Percentiles rank a stretch among this genome's conserved stretches.
These are phyloP conservation scores for Cichorium intybus DNA, from an alignment of 140 eudicot genomes.

Conservation along the genomic window DNA sequence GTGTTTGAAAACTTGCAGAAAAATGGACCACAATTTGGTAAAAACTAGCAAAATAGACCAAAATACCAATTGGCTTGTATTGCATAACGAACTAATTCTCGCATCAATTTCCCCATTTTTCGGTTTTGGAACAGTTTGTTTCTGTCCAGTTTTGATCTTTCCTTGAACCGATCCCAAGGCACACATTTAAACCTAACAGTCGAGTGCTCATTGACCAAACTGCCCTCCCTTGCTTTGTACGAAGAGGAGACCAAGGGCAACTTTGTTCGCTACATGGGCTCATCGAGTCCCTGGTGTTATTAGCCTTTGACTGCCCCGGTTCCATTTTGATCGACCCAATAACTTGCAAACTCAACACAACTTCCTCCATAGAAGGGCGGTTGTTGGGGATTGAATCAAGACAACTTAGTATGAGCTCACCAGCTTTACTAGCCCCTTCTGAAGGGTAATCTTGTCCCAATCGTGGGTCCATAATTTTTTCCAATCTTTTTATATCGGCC, in stretches of 20 bases:
- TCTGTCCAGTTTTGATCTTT: not conserved
- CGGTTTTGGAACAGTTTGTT: not conserved
- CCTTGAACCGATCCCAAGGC: not conserved
- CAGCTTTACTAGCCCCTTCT: not conserved
- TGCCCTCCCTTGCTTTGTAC: not conserved
- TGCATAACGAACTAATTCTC: no score
- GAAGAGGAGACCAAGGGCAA: not conserved
- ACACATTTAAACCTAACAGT: not conserved
- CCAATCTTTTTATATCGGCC: not conserved
- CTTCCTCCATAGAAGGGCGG: constrained; percentile 5
- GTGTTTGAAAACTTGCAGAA: no score
- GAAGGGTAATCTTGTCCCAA: not conserved
- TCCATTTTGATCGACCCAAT: not conserved
- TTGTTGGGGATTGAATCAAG: not conserved
- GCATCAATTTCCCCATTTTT: not conserved
- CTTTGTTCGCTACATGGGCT: not conserved
- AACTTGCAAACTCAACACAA: not conserved
- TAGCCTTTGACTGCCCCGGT: not conserved
- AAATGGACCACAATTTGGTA: no score
- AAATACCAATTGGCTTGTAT: no score
- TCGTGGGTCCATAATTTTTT: no score
- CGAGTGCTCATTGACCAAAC: not conserved
- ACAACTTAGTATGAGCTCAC: constrained; percentile 14
- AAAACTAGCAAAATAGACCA: no score
- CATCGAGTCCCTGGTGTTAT: not conserved